Percentiles rank a stretch among this genome's conserved stretches.
These are phyloP conservation scores for Yamadazyma trypodendri DNA, from an alignment of 1,139 yeast species.

Conservation along the genomic window DNA sequence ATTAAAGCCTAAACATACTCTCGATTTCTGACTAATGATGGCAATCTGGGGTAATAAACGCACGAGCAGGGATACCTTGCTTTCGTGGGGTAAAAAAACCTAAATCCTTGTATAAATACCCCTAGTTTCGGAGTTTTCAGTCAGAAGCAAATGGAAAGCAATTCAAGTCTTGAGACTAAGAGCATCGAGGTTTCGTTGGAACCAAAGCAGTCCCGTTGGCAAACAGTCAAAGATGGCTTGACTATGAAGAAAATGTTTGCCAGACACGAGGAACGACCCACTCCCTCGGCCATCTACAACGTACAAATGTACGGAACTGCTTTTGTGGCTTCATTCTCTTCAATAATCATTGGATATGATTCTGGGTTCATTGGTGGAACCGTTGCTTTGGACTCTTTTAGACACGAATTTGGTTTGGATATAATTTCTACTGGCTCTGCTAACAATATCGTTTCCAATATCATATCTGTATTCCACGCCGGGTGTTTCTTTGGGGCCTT, in stretches of 20 bases:
- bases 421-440: constrained; percentile 20
- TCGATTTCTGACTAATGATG: too few relatives aligned
- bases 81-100: too few relatives aligned
- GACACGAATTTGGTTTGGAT: constrained; percentile 34
- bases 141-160: constrained; percentile 1
- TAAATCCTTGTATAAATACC: too few relatives aligned
- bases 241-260: constrained; percentile 5
- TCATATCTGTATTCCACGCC: constrained; percentile 44
- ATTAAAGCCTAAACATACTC: too few relatives aligned
- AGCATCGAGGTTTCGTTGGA: neutral
- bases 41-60: too few relatives aligned
- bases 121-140: too few relatives aligned
- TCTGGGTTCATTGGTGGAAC: constrained; percentile 47
- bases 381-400: constrained; percentile 36
- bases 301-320: constrained; percentile 36
- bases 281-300: constrained; percentile 41
- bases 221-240: neutral
- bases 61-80: too few relatives aligned
- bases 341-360: constrained; percentile 42
- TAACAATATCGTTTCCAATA: constrained; percentile 28
- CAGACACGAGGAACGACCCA: constrained; percentile 7
- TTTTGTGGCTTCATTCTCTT: constrained; percentile 38
- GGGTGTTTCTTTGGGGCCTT: constrained; percentile 46
- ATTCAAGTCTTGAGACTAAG: neutral
- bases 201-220: neutral